Base-by-base conservation (phyloP, 2,329 filamentous ascomycete genomes). In the Colletotrichum trifolii region DNA sequence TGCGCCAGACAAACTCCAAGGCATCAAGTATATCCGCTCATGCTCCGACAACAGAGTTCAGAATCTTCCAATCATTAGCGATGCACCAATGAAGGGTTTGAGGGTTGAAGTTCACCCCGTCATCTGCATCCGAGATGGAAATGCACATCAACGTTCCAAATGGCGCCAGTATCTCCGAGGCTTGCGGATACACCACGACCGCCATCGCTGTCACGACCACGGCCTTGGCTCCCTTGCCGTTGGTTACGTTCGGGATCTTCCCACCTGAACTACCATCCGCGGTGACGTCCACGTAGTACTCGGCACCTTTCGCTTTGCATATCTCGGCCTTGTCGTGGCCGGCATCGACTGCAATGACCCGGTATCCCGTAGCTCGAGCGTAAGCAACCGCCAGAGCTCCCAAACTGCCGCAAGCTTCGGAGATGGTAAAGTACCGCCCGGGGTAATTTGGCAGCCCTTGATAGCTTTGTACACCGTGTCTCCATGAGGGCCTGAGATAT, bases 401-500 rank as follows among this genome's bases (percentile, higher is more conserved):
- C 2, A 81, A 77, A 1, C 80, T 80, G 6, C 79, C 79, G 0
- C 74, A 79, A 2, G 73, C 79, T 2, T 79, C 80, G 0, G 73
- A 71, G 6, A 82, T 71, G 1, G 73, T 76, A 1, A 81, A 65
- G 72, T 73, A 79, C 55, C 77, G 71, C 79, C 78, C 0, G 76
- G 75, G 0, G 63, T 69, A 5, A 73, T 64, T 4, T 60, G 69
- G 38, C 73, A 75, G 1, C 64, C 65, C 67, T 79, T 80, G 52
- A 81, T 54, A 0, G 77, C 79, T 67, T 78, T 79, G 65, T 81
- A 82, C 0, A 79, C 79, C 1, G 80, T 82, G 0, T 81, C 78
- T 0, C 80, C 80, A 17, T 17, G 17, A 17, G 17, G 17, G 17
- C 17, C 17, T 17, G 17, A 17, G 17, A 17, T 17, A 17, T 17